Evolutionary conservation across 2,329 filamentous ascomycete species (phyloP), one percentile per base, ranked within the genome.

Genomic region (Epicoccum nigrum): DNA sequence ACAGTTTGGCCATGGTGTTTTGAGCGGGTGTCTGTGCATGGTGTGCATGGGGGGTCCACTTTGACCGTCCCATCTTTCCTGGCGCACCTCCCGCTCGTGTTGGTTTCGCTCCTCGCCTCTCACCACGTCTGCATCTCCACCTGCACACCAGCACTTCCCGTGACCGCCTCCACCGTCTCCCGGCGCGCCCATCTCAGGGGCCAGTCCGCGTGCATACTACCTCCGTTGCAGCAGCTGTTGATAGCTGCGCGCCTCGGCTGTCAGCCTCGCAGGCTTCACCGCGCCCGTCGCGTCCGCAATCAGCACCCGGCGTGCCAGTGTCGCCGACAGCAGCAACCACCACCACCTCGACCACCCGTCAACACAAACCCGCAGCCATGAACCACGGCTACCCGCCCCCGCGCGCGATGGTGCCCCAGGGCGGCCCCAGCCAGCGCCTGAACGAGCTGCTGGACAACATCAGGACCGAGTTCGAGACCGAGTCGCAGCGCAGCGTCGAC

Each of bases 361-460:
- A 7, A 9, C 23, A 25, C 23, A 9, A 25, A 25, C 15, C 34
- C 33, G 51, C 47, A 49, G 74, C 65, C 62, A 96, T 97, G 91
- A 70, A 71, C 52, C 68, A 70, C 65, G 59, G 58, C 50, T 96
- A 96, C 76, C 89, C 89, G 74, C 79, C 84, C 68, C 92, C 95
- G 80, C 90, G 90, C 72, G 88, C 87, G 74, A 88, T 95, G 83
- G 77, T 79, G 58, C 70, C 69, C 56, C 70, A 70, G 45, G 66
- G 59, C 60, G 83, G 81, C 60, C 86, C 85, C 61, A 87, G 89
- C 54, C 83, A 81, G 77, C 91, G 94, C 63, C 81, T 97, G 65
- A 91, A 89, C 63, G 93, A 99, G 81, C 85, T 97, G 59, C 83
- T 99, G 69, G 93, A 97, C 50, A 88, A 92, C 73, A 85, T 99